phyloP scores from a whole-genome alignment of 306 rosid species.

The Trifolium fragiferum region DNA sequence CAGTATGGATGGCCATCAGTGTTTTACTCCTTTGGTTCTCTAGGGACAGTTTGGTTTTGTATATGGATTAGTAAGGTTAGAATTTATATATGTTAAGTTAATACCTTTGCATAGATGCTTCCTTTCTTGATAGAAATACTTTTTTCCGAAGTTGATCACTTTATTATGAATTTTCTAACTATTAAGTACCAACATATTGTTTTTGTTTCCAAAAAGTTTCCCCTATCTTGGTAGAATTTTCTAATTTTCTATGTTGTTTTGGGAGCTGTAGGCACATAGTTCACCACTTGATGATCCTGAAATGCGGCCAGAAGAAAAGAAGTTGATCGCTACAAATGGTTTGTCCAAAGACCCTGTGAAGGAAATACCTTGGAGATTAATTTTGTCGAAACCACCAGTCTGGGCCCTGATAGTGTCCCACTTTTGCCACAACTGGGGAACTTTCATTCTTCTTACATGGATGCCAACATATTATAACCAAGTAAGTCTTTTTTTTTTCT shows the following conservation, averaged over 20 bases:
- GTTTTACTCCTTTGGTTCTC: constrained; percentile 93
- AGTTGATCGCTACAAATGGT: constrained; percentile 62
- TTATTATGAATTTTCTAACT: not conserved
- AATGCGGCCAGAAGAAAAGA: constrained; percentile 79
- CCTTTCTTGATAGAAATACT: not conserved
- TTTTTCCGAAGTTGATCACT: constrained; percentile 29
- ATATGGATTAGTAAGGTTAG: constrained; percentile 85
- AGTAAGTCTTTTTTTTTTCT: constrained; percentile 53
- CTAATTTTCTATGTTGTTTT: constrained; percentile 30
- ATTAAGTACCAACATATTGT: not conserved
- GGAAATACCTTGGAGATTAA: constrained; percentile 83
- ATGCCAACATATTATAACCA: constrained; percentile 99
- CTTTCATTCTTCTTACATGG: constrained; percentile 98
- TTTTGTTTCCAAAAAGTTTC: constrained; percentile 7
- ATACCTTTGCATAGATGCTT: constrained; percentile 32
- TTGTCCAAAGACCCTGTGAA: constrained; percentile 85
- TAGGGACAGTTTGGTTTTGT: constrained; percentile 87
- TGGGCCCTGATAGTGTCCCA: constrained; percentile 96
- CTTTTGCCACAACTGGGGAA: constrained; percentile 99
- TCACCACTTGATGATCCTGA: constrained; percentile 96
- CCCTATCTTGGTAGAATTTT: not conserved
- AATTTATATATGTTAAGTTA: constrained; percentile 24
- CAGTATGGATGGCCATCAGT: constrained; percentile 99
- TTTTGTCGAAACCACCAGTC: constrained; percentile 92
- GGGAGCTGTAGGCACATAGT: constrained; percentile 73